Base-by-base conservation (phyloP, 2,329 filamentous ascomycete species). In the Coleophoma eucalyptorum region DNA sequence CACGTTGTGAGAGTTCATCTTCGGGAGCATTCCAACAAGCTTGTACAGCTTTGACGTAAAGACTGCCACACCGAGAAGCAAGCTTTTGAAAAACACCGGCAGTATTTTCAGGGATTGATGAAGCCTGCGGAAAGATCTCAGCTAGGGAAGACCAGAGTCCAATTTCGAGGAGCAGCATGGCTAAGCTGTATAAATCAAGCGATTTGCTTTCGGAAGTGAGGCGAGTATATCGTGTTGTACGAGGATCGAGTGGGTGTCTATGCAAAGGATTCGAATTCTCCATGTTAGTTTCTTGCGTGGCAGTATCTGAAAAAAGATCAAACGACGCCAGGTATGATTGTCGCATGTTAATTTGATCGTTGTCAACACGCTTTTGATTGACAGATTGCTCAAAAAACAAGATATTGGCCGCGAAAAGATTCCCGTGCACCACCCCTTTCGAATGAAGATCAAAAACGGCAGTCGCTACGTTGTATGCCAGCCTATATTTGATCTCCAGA, bases 1-100 rank as follows among this genome's bases (percentile, higher is more conserved):
- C 65, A 32, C 68, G 66, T 1, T 76, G 78, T 0, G 71, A 67
- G 7, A 82, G 67, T 51, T 83, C 80, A 37, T 80, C 75, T 46
- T 90, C 86, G 2, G 86, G 83, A n/a, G 86, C 84, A 51, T 76
- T 76, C 74, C 87, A 84, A 59, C 87, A 91, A 3, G 81, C 77
- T 62, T 87, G 80, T 2, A 90, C 87, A 1, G 86, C 87, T 62
- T 84, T 86, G 78, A 84, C 86, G 66, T 90, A 93, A 0, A 87
- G 74, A 7, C 82, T 87, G 13, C 88, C 87, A 58, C 88, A 91
- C 62, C 61, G 76, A 76, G 12, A 82, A 35, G 63, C 62, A 32
- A 67, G 60, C 37, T 60, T 55, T 48, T 64, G 61, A 34, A 64
- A 55, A 6, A 61, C 51, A 13, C 37, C 51, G 5, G 57, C 48